phyloP scores from a whole-genome alignment of 2,329 filamentous ascomycete species.

The Alternaria sp. region DNA sequence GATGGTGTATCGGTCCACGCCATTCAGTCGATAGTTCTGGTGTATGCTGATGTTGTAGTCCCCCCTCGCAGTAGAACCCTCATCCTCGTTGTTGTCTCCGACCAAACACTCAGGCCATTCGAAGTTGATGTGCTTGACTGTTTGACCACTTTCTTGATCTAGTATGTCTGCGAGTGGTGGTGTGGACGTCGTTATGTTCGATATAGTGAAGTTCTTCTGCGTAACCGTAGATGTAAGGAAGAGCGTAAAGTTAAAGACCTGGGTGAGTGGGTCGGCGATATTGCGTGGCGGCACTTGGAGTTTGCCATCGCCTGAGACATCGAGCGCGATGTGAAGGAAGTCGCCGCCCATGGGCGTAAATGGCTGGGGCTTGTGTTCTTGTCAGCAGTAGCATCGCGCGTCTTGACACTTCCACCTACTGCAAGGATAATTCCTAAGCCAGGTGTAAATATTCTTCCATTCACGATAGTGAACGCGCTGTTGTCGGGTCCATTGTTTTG shows the following conservation, averaged over 20 bases:
- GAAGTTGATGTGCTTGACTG: constrained; percentile 77
- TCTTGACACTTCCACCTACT: constrained; percentile 23
- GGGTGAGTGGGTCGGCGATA: constrained; percentile 60
- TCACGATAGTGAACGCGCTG: constrained; percentile 62
- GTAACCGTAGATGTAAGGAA: constrained; percentile 71
- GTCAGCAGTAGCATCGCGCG: constrained; percentile 9
- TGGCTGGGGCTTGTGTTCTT: constrained; percentile 38
- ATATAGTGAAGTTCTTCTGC: constrained; percentile 71
- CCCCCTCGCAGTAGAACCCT: constrained; percentile 60
- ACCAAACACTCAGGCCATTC: constrained; percentile 73
- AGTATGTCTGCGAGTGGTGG: constrained; percentile 69
- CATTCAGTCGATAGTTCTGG: constrained; percentile 72
- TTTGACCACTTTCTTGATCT: constrained; percentile 68
- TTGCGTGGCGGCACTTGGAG: constrained; percentile 64
- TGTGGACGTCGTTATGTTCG: constrained; percentile 62
- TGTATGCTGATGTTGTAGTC: constrained; percentile 75
- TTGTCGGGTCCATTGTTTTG: constrained; percentile 28
- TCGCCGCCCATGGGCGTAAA: constrained; percentile 51
- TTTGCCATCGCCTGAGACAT: constrained; percentile 70
- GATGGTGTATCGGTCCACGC: constrained; percentile 69
- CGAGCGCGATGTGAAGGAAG: constrained; percentile 68
- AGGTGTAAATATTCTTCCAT: constrained; percentile 73
- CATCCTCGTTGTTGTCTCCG: constrained; percentile 59
- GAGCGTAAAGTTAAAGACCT: constrained; percentile 69
- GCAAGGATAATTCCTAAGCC: constrained; percentile 71